Evolutionary conservation across 805 yeast genomes (phyloP), one percentile per base, ranked within the genome.

Genomic region (Yarrowia sp.): DNA sequence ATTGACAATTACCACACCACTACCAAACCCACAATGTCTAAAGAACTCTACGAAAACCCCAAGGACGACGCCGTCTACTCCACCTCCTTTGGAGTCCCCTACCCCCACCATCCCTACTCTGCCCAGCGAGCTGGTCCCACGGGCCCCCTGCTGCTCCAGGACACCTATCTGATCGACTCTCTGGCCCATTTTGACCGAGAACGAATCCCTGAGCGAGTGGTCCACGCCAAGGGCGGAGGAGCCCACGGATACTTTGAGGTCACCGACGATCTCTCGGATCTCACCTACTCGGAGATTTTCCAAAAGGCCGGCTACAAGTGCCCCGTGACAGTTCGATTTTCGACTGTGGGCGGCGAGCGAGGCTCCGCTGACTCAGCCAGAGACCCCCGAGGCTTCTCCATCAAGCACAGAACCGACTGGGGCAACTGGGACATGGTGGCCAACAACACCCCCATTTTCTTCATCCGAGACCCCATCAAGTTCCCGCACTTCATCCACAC

Each of bases 161-260:
- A 91, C 77, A 88, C 89, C 79, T 87, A 87, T 76, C 80, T 91
- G 78, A 83, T 91, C 73, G 97, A 91, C 74, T 84, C 91, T 2
- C 79, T 91, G 68, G 93, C 96, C 20, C 97, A 91, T 78, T 91
- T 91, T 74, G 96, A 90, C 80, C 84, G 96, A 72, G 97, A 91
- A 79, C 83, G 97, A 79, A 89, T 91, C 71, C 97, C 97, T 14
- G 97, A 92, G 80, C 84, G 97, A 79, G 96, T 91, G 68, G 97
- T 92, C 44, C 97, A 91, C 76, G 97, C 97, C 66, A 91, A 91
- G 78, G 97, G 97, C 72, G 89, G 93, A 14, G 97, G 97, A 76
- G 97, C 97, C 14, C 90, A 83, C 76, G 97, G 97, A 72, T 84
- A 83, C 72, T 92, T 92, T 76, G 96, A 90, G 78, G 92, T 89